Conservation (phyloP, 495 filamentous ascomycete genomes). For the Aspergillus diversus region DNA sequence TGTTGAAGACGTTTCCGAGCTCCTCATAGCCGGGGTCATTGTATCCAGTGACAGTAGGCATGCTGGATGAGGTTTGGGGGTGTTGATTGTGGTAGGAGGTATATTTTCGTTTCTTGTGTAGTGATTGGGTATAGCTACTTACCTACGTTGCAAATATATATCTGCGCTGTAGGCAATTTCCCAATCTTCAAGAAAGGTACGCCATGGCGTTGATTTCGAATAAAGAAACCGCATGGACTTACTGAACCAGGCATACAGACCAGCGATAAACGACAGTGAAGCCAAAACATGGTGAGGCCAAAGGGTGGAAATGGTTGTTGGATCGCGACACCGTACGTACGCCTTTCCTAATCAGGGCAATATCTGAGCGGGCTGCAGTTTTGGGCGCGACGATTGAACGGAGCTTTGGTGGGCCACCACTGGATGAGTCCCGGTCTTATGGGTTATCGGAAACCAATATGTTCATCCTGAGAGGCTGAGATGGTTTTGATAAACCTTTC, state of each 20-base stretch:
- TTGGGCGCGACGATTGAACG: not conserved
- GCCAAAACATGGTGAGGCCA: no score
- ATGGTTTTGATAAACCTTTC: no score
- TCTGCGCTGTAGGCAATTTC: not conserved
- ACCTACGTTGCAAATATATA: no score
- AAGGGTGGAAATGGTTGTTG: not conserved
- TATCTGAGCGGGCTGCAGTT: constrained; percentile 1
- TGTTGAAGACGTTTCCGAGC: constrained; percentile 1
- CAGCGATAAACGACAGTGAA: not conserved
- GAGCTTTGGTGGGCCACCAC: not conserved
- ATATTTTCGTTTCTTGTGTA: not conserved
- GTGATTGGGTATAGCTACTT: no score
- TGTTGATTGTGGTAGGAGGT: not conserved
- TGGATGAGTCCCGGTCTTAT: not conserved
- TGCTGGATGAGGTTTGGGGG: not conserved
- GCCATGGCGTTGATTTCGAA: not conserved
- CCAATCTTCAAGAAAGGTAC: no score
- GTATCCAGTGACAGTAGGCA: not conserved
- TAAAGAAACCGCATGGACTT: not conserved
- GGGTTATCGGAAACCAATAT: no score
- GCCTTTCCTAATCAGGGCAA: not conserved
- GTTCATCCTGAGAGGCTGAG: no score
- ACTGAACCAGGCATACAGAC: not conserved
- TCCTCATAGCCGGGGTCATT: not conserved
- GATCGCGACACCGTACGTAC: not conserved